Percentiles rank a stretch among this genome's conserved stretches.
These are phyloP conservation scores for Excoecaria cochinchinensis DNA, from an alignment of 345 rosid species.

Conservation along the genomic window DNA sequence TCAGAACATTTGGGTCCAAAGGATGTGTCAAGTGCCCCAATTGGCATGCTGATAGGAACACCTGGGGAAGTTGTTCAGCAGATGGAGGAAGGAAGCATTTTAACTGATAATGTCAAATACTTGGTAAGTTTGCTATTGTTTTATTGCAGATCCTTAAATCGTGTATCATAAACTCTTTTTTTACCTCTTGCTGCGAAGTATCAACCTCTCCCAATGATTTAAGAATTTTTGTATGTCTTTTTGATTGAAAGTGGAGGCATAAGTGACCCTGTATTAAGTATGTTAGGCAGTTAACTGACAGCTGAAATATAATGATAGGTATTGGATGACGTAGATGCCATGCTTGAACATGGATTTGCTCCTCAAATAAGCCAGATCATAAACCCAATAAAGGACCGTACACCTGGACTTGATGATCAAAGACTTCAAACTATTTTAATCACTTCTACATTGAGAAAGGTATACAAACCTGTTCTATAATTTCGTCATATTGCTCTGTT, in stretches of 20 bases:
- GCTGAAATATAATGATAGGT: conserved; percentile 13
- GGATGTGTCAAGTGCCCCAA: not conserved
- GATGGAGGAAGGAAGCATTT: conserved; percentile 28
- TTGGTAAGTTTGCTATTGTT: conserved; percentile 33
- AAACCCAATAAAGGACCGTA: conserved; percentile 13
- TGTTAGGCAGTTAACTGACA: not conserved
- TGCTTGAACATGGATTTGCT: conserved; percentile 24
- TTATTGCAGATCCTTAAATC: not conserved
- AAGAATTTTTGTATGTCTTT: not conserved
- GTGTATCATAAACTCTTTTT: not conserved
- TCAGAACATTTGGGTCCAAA: not conserved
- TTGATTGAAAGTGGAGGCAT: not conserved
- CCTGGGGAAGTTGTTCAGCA: conserved; percentile 30
- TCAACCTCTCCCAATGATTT: not conserved
- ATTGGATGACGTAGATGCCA: conserved; percentile 25
- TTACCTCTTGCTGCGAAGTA: not conserved
- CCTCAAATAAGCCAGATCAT: conserved; percentile 20
- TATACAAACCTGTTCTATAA: conserved; percentile 3
- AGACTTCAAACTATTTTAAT: conserved; percentile 21
- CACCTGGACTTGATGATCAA: not conserved
- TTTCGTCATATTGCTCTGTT: not conserved
- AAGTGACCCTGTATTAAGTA: not conserved
- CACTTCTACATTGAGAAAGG: conserved; percentile 20
- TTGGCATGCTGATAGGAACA: conserved; percentile 14
- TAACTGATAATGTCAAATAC: conserved; percentile 33